phyloP scores from a whole-genome alignment of 2,329 filamentous ascomycete genomes.

The Penicillium sp. region DNA sequence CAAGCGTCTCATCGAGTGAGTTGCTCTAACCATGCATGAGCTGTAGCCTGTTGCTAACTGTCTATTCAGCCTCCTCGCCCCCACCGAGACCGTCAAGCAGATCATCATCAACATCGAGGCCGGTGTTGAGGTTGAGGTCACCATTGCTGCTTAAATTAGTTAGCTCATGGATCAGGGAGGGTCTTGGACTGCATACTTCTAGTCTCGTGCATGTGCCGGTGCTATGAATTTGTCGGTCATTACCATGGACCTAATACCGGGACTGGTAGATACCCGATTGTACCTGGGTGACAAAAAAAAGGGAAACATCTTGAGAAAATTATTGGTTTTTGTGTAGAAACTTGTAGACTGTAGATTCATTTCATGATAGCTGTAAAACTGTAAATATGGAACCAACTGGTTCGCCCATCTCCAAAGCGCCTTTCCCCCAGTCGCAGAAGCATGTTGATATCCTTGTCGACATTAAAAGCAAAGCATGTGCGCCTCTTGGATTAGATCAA shows the following conservation, averaged over 20 bases:
- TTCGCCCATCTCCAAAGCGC: not conserved
- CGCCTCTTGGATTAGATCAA: constrained; percentile 36
- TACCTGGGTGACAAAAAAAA: constrained; percentile 34
- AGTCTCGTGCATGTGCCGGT: constrained; percentile 19
- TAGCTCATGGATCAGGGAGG: constrained; percentile 27
- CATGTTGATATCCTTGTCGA: not conserved
- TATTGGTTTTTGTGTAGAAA: not conserved
- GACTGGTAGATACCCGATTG: constrained; percentile 30
- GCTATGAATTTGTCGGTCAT: constrained; percentile 13
- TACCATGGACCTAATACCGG: constrained; percentile 16
- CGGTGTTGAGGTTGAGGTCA: constrained; percentile 54
- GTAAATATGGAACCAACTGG: not conserved
- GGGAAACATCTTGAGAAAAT: constrained; percentile 31
- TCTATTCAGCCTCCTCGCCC: constrained; percentile 74
- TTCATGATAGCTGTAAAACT: not conserved
- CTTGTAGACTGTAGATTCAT: not conserved
- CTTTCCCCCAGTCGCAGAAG: not conserved
- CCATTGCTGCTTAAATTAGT: constrained; percentile 50
- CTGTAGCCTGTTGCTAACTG: not conserved
- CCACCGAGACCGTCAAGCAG: constrained; percentile 71
- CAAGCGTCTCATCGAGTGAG: constrained; percentile 93
- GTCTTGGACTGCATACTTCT: constrained; percentile 19
- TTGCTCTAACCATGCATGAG: constrained; percentile 22
- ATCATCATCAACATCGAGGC: constrained; percentile 57
- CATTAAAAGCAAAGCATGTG: not conserved